Percentiles rank a stretch among this genome's conserved stretches.
Conservation (phyloP, 2,329 filamentous ascomycete species). For the Cercospora zeae-maydis region DNA sequence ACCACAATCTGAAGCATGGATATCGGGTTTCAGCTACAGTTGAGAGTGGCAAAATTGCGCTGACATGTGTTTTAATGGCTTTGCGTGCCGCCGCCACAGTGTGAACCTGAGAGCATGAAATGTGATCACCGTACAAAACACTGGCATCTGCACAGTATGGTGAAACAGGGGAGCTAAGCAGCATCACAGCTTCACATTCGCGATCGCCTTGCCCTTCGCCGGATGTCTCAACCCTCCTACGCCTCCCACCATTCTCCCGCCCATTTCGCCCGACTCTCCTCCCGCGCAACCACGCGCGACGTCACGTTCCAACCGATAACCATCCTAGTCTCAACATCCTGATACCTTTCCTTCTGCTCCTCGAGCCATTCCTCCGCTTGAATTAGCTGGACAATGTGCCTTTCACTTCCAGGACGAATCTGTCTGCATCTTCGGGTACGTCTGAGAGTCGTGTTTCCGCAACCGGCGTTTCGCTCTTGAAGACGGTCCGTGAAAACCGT, state of each 20-base stretch:
- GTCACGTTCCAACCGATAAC: neutral
- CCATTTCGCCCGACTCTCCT: neutral
- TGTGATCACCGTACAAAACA: neutral
- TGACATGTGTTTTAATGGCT: neutral
- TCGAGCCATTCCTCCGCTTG: neutral
- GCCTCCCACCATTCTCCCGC: neutral
- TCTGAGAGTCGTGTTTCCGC: neutral
- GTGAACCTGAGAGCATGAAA: neutral
- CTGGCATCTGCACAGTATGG: neutral
- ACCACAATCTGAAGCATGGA: neutral
- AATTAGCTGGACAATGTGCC: neutral
- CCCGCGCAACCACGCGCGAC: neutral
- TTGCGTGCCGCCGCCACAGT: neutral
- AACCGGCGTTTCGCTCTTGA: neutral
- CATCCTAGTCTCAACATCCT: neutral
- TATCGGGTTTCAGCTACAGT: neutral
- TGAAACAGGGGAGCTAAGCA: neutral
- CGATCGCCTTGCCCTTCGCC: neutral
- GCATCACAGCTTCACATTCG: neutral
- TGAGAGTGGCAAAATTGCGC: neutral
- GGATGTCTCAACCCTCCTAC: neutral
- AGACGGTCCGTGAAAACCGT: neutral
- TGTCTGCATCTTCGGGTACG: neutral
- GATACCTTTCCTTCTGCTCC: neutral
- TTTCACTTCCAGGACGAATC: neutral